phyloP scores from a whole-genome alignment of 164 flowering plant genomes.

The Stephania yunnanensis region DNA sequence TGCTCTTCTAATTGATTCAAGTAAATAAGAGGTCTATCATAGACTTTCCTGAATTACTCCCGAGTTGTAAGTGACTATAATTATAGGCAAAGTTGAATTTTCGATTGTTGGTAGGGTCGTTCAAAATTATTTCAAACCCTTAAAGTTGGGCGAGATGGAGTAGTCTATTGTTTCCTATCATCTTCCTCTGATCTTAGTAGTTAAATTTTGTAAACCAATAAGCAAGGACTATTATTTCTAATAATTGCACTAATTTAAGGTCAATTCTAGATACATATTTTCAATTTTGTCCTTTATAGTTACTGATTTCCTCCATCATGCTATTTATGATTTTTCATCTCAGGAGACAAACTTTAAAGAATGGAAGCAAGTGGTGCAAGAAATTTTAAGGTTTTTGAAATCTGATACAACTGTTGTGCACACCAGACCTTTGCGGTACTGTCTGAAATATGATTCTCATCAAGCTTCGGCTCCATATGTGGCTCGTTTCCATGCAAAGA shows the following conservation, averaged over 20 bases:
- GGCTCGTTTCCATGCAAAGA: slow-evolving; percentile 81
- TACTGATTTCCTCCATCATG: not conserved
- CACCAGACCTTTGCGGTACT: slow-evolving; percentile 70
- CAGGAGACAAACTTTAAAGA: slow-evolving; percentile 88
- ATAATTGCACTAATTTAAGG: not conserved
- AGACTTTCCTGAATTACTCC: no score
- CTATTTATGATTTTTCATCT: not conserved
- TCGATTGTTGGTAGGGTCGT: no score
- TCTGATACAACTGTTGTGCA: slow-evolving; percentile 42
- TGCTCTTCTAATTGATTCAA: no score
- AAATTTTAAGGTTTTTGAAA: slow-evolving; percentile 68
- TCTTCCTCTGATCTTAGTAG: not conserved
- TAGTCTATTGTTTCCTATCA: no score
- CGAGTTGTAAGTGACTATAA: no score
- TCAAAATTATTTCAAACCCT: no score
- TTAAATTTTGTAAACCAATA: not conserved
- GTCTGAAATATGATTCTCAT: slow-evolving; percentile 49
- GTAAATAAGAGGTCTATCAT: no score
- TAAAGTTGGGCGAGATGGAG: no score
- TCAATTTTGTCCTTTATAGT: not conserved
- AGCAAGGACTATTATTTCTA: not conserved
- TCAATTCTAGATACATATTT: not conserved
- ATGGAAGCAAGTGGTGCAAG: slow-evolving; percentile 87
- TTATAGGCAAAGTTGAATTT: no score
- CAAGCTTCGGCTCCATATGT: slow-evolving; percentile 62